These are phyloP conservation scores for Kalanchoe fedtschenkoi DNA, from an alignment of 164 flowering plant species.

Conservation along the genomic window DNA sequence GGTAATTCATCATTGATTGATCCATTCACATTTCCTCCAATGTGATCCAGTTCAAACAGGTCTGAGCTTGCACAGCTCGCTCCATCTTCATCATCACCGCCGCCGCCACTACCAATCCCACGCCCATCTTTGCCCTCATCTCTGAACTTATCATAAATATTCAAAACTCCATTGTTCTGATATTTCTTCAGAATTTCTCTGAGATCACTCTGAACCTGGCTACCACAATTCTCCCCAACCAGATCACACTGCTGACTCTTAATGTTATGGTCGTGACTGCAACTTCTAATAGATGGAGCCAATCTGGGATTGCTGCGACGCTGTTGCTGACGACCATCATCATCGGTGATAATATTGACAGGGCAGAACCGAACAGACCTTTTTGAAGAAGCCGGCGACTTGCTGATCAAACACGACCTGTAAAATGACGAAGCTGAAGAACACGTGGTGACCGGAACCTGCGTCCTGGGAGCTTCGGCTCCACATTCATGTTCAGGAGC, in stretches of 20 bases:
- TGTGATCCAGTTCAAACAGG: conserved; percentile 78
- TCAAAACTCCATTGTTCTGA: conserved; percentile 14
- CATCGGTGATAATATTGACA: conserved; percentile 54
- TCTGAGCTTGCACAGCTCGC: conserved; percentile 88
- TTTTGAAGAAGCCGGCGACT: conserved; percentile 47
- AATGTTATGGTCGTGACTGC: neutral
- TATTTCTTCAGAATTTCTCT: conserved; percentile 10
- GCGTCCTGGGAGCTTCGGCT: conserved; percentile 15
- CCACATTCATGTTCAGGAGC: conserved; percentile 12
- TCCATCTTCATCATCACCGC: conserved; percentile 58
- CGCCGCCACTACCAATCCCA: too few relatives aligned
- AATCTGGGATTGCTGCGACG: neutral
- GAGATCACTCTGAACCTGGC: conserved; percentile 4
- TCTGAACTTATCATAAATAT: conserved; percentile 15
- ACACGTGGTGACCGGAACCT: conserved; percentile 41
- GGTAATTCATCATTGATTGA: conserved; percentile 76
- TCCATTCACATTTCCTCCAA: conserved; percentile 48
- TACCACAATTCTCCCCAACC: conserved; percentile 12
- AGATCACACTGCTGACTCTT: neutral
- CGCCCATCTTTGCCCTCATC: conserved; percentile 9
- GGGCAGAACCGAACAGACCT: conserved; percentile 77
- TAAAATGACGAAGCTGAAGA: conserved; percentile 77
- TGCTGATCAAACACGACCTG: conserved; percentile 74
- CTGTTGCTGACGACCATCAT: conserved; percentile 24
- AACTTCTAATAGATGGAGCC: neutral